A percentile compares a stretch with the other conserved stretches of the same genome.
Evolutionary conservation across 495 filamentous ascomycete genomes (phyloP).

Genomic region (Penicillium psychrofluorescens): DNA sequence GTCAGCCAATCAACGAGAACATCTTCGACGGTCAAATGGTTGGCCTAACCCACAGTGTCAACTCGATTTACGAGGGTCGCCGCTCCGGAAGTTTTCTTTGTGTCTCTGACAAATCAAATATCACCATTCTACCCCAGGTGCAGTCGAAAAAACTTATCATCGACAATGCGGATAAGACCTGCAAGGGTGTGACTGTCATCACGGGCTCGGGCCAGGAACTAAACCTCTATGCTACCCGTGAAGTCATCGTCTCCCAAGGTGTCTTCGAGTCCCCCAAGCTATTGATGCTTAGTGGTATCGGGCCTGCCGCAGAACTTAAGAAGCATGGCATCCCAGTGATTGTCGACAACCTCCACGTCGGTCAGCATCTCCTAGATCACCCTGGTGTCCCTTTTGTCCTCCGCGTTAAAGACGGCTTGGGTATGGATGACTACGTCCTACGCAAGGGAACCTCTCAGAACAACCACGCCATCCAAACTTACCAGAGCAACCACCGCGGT

Average conservation of each 20-base stretch:
- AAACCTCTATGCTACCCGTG: constrained; percentile 29
- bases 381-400: constrained; percentile 48
- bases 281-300: constrained; percentile 42
- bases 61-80: constrained; percentile 51
- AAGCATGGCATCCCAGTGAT: constrained; percentile 42
- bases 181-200: constrained; percentile 44
- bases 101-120: constrained; percentile 50
- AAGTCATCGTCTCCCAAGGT: constrained; percentile 40
- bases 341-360: constrained; percentile 41
- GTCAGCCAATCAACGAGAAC: constrained; percentile 42
- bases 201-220: constrained; percentile 17
- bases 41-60: constrained; percentile 47
- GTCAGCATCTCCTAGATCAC: constrained; percentile 55
- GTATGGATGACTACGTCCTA: constrained; percentile 48
- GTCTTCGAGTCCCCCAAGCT: constrained; percentile 41
- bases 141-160: constrained; percentile 49
- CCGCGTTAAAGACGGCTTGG: constrained; percentile 45
- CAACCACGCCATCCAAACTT: too few relatives aligned
- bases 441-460: constrained; percentile 15
- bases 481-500: constrained; percentile 31
- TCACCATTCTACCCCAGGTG: constrained; percentile 41
- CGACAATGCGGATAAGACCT: constrained; percentile 26
- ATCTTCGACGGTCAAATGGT: constrained; percentile 50
- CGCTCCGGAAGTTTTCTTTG: constrained; percentile 42
- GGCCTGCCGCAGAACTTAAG: constrained; percentile 34